phyloP scores from a whole-genome alignment of 805 yeast species.

The Pichia insulana region DNA sequence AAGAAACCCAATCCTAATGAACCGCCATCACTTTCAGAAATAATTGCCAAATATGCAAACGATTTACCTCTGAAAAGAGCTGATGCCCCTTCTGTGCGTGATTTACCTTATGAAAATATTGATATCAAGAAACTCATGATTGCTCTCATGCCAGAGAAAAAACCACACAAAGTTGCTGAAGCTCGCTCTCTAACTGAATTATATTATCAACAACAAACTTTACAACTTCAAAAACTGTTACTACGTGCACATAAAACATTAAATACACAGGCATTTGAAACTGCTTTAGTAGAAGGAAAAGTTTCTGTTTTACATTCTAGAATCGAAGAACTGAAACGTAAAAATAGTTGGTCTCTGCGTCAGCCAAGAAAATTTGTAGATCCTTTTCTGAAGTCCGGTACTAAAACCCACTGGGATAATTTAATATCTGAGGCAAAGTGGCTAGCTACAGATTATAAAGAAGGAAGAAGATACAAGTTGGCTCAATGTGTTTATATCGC shows the following conservation, averaged over 20 bases:
- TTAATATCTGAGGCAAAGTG: slow-evolving; percentile 72
- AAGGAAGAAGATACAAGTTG: slow-evolving; percentile 57
- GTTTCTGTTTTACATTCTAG: slow-evolving; percentile 83
- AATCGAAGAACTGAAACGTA: slow-evolving; percentile 83
- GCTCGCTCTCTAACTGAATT: slow-evolving; percentile 73
- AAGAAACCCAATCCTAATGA: slow-evolving; percentile 15
- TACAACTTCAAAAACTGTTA: slow-evolving; percentile 72
- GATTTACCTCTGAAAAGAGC: slow-evolving; percentile 19
- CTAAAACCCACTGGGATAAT: slow-evolving; percentile 62
- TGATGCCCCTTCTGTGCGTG: slow-evolving; percentile 24
- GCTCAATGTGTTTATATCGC: slow-evolving; percentile 66
- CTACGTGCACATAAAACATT: slow-evolving; percentile 82
- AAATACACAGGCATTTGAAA: slow-evolving; percentile 76
- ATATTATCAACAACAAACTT: slow-evolving; percentile 78
- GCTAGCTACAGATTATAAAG: slow-evolving; percentile 73
- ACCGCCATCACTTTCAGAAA: slow-evolving; percentile 21
- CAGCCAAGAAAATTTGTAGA: slow-evolving; percentile 70
- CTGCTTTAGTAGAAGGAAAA: slow-evolving; percentile 82
- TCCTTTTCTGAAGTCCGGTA: slow-evolving; percentile 40
- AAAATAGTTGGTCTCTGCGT: slow-evolving; percentile 82
- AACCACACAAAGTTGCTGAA: slow-evolving; percentile 47
- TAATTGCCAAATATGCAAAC: slow-evolving; percentile 23
- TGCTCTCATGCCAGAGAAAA: slow-evolving; percentile 39
- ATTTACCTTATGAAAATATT: slow-evolving; percentile 28
- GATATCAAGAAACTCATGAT: slow-evolving; percentile 38